Evolutionary conservation across 2,329 filamentous ascomycete genomes (phyloP).

Genomic region (Nigrospora oryzae): DNA sequence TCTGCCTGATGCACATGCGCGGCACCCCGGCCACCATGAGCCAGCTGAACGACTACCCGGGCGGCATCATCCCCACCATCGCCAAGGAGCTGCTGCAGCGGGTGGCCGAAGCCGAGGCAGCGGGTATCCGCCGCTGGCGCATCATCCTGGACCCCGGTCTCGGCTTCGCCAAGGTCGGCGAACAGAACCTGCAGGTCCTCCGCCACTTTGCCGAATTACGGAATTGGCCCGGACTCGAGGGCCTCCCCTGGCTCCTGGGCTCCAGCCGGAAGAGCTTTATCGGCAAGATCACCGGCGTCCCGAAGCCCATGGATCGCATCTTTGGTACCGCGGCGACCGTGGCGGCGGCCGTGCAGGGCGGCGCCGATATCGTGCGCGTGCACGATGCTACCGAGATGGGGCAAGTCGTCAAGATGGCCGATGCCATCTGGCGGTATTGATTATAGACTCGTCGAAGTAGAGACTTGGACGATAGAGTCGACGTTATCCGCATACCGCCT

Average conservation of each 20-base stretch:
- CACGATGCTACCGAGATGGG: constrained; percentile 87
- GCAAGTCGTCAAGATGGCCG: constrained; percentile 76
- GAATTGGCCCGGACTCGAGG: constrained; percentile 53
- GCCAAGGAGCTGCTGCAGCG: constrained; percentile 60
- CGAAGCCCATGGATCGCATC: constrained; percentile 58
- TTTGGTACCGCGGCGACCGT: constrained; percentile 89
- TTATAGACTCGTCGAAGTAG: too few species aligned
- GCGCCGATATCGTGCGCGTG: constrained; percentile 85
- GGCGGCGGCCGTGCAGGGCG: constrained; percentile 74
- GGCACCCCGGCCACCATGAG: constrained; percentile 80
- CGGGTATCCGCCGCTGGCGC: constrained; percentile 84
- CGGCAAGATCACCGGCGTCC: constrained; percentile 69
- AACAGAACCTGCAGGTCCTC: constrained; percentile 77
- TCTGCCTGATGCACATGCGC: constrained; percentile 89
- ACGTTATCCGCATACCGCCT: too few species aligned
- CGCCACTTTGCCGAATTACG: constrained; percentile 57
- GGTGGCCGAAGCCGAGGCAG: constrained; percentile 65
- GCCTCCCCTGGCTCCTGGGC: constrained; percentile 82
- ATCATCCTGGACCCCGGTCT: constrained; percentile 92
- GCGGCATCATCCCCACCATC: constrained; percentile 58
- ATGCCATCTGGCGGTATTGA: constrained; percentile 73
- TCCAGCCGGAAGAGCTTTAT: constrained; percentile 87
- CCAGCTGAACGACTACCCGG: constrained; percentile 56
- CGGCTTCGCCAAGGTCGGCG: constrained; percentile 79
- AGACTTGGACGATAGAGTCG: too few species aligned